A percentile compares a stretch with the other conserved stretches of the same genome.
Evolutionary conservation across 1,139 yeast species (phyloP).

Genomic region (Blastobotrys serpentis): DNA sequence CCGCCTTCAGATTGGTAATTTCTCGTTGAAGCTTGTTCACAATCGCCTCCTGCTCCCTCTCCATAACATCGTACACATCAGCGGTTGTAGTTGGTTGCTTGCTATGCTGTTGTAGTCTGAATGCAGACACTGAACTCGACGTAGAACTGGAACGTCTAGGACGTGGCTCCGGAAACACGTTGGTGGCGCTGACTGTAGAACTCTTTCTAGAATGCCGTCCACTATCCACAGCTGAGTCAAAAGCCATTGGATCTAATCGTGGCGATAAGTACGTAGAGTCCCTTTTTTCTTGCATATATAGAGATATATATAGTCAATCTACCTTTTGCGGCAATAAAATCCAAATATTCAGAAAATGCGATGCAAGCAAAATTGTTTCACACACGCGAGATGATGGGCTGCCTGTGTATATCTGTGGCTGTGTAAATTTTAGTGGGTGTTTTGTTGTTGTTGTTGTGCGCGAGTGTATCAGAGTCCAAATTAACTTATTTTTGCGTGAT

Average conservation of each 20-base stretch:
- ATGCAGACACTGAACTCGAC: constrained; percentile 19
- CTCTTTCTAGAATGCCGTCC: constrained; percentile 12
- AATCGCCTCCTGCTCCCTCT: constrained; percentile 41
- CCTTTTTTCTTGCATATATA: constrained; percentile 4
- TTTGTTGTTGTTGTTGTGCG: background rate
- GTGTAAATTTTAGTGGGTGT: background rate
- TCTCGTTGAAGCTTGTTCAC: constrained; percentile 41
- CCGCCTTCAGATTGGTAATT: constrained; percentile 33
- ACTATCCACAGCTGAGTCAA: background rate
- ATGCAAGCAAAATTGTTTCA: background rate
- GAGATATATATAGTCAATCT: background rate
- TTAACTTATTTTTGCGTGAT: background rate
- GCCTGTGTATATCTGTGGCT: background rate
- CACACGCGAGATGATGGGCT: background rate
- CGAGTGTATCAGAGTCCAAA: background rate
- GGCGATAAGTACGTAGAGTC: constrained; percentile 4
- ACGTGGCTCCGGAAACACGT: constrained; percentile 13
- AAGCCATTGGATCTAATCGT: constrained; percentile 1
- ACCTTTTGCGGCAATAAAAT: background rate
- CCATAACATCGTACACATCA: constrained; percentile 35
- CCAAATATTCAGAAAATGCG: background rate
- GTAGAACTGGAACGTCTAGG: constrained; percentile 19
- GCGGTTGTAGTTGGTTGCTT: constrained; percentile 19
- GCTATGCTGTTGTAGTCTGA: background rate
- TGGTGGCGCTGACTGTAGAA: constrained; percentile 15